phyloP scores from a whole-genome alignment of 2,329 filamentous ascomycete species.

The Helotiales sp. region DNA sequence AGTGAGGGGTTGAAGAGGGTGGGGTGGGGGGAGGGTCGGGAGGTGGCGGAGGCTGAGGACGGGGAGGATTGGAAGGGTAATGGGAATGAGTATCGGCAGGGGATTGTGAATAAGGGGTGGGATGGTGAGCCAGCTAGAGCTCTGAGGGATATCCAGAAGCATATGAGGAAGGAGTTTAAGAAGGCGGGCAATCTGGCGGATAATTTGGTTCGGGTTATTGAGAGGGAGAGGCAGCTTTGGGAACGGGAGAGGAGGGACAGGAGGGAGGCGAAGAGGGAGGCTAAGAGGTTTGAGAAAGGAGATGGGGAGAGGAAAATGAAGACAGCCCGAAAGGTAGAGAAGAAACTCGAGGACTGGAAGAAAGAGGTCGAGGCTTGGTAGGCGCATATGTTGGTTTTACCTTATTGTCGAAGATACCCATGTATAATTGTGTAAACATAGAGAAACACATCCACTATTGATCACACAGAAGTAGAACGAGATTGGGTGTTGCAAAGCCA shows the following conservation, averaged over 20 bases:
- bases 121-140: constrained; percentile 4
- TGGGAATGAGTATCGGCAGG: neutral
- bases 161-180: constrained; percentile 36
- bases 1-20: constrained; percentile 12
- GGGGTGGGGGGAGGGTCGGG: constrained; percentile 9
- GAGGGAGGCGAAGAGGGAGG: constrained; percentile 21
- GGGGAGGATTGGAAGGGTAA: too few species aligned
- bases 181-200: constrained; percentile 39
- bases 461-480: too few species aligned
- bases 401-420: constrained; percentile 2
- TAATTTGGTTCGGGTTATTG: constrained; percentile 53
- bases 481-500: neutral
- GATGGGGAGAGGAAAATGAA: neutral
- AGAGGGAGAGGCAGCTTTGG: constrained; percentile 52
- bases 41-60: too few species aligned
- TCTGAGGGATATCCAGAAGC: neutral
- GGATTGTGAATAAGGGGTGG: constrained; percentile 14
- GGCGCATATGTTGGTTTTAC: neutral
- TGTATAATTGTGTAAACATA: neutral
- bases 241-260: constrained; percentile 42
- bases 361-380: neutral
- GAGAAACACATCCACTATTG: neutral
- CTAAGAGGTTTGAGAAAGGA: neutral
- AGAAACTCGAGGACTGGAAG: constrained; percentile 8
- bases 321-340: neutral